Base-by-base conservation (phyloP, 345 rosid genomes). In the Sisymbrium altissimum region DNA sequence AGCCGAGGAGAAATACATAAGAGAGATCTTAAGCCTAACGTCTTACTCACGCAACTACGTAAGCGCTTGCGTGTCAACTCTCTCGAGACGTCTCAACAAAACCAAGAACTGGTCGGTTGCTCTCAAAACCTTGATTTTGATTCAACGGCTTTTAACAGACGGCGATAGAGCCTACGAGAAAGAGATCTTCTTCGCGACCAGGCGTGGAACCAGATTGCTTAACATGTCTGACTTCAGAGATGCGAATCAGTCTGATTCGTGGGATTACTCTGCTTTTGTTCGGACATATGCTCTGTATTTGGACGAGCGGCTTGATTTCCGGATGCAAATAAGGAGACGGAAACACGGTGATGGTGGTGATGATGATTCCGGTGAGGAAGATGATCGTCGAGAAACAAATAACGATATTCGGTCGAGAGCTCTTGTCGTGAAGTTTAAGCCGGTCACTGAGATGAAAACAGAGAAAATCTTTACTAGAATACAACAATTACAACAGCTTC, bases 191-290 rank as follows among this genome's bases (percentile, higher is more conserved):
- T 86, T 88, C 11, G 81, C 96, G 0, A 95, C 99, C 0, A 81
- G 97, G 66, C 81, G 86, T 0, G 97, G 97, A 21, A 89, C 93
- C 3, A 81, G 97, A 1, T 71, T 95, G 8, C 89, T 95, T 17
- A 88, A 95, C 81, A 61, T 95, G 90, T 86, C 90, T 0, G 97
- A 89, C 80, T 95, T 95, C 18, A 79, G 87, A 0, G 97, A 89
- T 19, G 15, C 74, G 1, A 82, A 89, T 1, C 69, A 8, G 10
- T 84, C 90, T 9, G 69, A 88, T 60, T 82, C 90, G 0, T 87
- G 96, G 96, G 99, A 89, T 49, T 92, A 71, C 81, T 87, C 97
- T 0, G 96, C 99, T 0, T 89, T 92, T 45, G 93, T 95, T 27
- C 68, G 97, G 5, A 87, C 93, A 3, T 89, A 83, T 35, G 91